Evolutionary conservation across 306 rosid genomes (phyloP).

Genomic region (Lablab purpureus): DNA sequence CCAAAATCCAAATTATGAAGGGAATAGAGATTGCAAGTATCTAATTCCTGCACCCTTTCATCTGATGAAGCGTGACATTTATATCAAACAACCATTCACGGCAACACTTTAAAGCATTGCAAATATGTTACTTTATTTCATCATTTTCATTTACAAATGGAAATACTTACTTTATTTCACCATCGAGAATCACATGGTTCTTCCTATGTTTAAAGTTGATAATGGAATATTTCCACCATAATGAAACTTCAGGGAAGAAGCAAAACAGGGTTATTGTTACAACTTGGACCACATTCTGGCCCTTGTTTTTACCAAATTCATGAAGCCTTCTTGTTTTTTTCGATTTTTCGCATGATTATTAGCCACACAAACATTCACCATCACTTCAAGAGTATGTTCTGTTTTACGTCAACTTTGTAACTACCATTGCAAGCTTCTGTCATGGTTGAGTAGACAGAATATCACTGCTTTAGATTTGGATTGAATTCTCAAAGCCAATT

Average conservation of each 20-base stretch:
- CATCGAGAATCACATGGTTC: constrained; percentile 37
- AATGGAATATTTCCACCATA: constrained; percentile 11
- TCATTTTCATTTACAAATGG: background rate
- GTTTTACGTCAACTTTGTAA: constrained; percentile 18
- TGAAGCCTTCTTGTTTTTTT: background rate
- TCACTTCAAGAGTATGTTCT: constrained; percentile 11
- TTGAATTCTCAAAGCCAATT: no score
- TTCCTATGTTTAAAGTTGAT: constrained; percentile 32
- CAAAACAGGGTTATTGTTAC: background rate
- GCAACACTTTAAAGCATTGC: constrained; percentile 1
- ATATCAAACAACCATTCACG: constrained; percentile 31
- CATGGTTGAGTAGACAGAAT: background rate
- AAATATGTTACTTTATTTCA: constrained; percentile 25
- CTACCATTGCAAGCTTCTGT: background rate
- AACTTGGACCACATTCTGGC: constrained; percentile 22
- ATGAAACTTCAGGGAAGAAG: background rate
- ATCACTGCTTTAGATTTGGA: background rate
- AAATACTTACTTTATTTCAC: constrained; percentile 27
- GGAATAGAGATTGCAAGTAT: constrained; percentile 38
- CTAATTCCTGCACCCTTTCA: constrained; percentile 44
- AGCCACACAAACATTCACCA: background rate
- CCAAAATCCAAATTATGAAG: constrained; percentile 27
- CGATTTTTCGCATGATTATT: constrained; percentile 15
- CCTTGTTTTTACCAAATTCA: constrained; percentile 17
- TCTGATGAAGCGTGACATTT: constrained; percentile 22